Conservation (phyloP, 441 rosid genomes). For the Erodium texanum region DNA sequence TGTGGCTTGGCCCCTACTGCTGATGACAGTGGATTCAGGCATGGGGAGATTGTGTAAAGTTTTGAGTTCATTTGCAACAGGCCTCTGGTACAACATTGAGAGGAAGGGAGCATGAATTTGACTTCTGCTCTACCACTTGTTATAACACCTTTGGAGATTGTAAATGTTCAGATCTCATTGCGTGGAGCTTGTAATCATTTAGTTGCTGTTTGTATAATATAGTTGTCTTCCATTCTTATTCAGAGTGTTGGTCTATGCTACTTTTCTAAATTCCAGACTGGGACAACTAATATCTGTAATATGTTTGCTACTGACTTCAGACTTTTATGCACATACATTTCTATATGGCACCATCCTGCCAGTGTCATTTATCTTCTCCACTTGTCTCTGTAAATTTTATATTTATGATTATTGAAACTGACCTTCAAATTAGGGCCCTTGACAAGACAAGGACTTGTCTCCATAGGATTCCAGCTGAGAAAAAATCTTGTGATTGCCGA, state of each 20-base stretch:
- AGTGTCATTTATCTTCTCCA: not conserved
- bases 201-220: constrained; percentile 1
- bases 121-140: not conserved
- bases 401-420: not conserved
- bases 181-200: not conserved
- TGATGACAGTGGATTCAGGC: constrained; percentile 76
- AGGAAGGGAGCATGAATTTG: constrained; percentile 1
- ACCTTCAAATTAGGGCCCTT: constrained; percentile 47
- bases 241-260: not conserved
- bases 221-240: not conserved
- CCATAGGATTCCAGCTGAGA: constrained; percentile 56
- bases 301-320: not conserved
- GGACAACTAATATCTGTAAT: not conserved
- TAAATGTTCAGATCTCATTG: no score
- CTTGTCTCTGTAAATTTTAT: not conserved
- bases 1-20: constrained; percentile 75
- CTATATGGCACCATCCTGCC: not conserved
- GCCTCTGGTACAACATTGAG: not conserved
- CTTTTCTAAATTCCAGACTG: not conserved
- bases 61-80: constrained; percentile 9
- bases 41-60: constrained; percentile 66
- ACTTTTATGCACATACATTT: constrained; percentile 1
- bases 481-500: constrained; percentile 58
- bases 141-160: not conserved
- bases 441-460: constrained; percentile 35